Evolutionary conservation across 306 rosid genomes (phyloP).

Genomic region (Lablab purpureus): DNA sequence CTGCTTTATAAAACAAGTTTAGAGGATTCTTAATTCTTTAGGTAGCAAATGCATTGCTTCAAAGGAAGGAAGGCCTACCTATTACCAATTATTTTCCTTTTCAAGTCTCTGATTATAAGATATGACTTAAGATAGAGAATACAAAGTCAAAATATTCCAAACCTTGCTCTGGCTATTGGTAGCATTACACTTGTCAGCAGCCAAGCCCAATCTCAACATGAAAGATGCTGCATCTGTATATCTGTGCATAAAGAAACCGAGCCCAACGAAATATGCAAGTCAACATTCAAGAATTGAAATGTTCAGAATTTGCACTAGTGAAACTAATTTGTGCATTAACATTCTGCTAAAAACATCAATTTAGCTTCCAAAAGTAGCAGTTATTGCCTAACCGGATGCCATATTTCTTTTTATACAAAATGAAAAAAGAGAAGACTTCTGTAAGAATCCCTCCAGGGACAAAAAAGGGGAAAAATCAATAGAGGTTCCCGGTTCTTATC

Average conservation of each 20-base stretch:
- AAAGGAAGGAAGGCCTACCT: background rate
- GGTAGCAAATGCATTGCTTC: no score
- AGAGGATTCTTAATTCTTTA: no score
- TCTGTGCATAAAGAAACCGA: constrained; percentile 57
- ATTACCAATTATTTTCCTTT: background rate
- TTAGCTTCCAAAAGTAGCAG: constrained; percentile 20
- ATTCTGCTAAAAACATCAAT: constrained; percentile 14
- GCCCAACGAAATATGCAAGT: constrained; percentile 15
- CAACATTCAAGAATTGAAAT: constrained; percentile 26
- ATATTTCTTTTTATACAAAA: background rate
- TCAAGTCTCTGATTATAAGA: background rate
- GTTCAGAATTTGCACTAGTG: constrained; percentile 8
- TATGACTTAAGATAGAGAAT: background rate
- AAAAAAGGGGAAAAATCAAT: background rate
- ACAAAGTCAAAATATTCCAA: constrained; percentile 25
- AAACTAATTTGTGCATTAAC: constrained; percentile 5
- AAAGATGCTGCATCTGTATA: constrained; percentile 85
- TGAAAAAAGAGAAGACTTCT: background rate
- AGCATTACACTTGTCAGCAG: constrained; percentile 94
- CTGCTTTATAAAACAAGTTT: no score
- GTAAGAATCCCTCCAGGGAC: background rate
- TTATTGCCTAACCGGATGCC: constrained; percentile 8
- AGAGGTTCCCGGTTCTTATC: background rate
- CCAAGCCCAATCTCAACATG: constrained; percentile 78
- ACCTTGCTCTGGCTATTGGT: constrained; percentile 94